Base-by-base conservation (phyloP, 495 filamentous ascomycete species). In the Physcia stellaris region DNA sequence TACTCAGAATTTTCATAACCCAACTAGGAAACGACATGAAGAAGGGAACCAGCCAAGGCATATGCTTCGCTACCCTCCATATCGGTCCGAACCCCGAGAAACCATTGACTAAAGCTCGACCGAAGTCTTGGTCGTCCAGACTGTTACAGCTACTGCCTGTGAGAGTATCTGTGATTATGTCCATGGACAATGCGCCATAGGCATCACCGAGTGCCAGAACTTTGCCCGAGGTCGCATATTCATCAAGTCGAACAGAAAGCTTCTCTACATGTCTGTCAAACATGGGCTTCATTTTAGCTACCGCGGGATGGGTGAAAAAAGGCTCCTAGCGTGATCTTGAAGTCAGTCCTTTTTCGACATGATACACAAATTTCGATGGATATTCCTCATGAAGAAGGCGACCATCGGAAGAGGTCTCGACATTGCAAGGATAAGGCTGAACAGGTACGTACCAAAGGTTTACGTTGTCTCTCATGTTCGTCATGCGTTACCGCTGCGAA, bases 161-260 rank as follows among this genome's bases (percentile, higher is more conserved):
- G 4, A 41, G 36, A 39, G 63, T 66, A 29, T 63, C 62, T 15
- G 54, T 60, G 13, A 66, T 61, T 6, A 66, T 46, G 42, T 70
- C 66, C 2, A 59, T 47, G 1, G 58, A 49, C 12, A 66, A 41
- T 30, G 53, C 45, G 13, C 40, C 47, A 29, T 48, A 51, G 40
- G 45, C 52, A 21, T 50, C 37, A 27, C 56, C 45, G n/a, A 59
- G 23, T 24, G 54, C 44, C 2, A 63, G 43, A 6, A 45, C 32
- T 9, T 47, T 19, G 3, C 37, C 47, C 5, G 41, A 41, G 1
- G 36, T 32, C 19, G 13, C 26, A 11, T 39, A 34, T 24, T 49
- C 41, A 11, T 42, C 35, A 17, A 53, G 21, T 20, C 48, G 35
- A 32, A 17, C 19, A 15, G 27, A 42, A 10, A 56, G 35, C 33